Conservation (phyloP, 805 yeast genomes). For the Yamadazyma insecticola region DNA sequence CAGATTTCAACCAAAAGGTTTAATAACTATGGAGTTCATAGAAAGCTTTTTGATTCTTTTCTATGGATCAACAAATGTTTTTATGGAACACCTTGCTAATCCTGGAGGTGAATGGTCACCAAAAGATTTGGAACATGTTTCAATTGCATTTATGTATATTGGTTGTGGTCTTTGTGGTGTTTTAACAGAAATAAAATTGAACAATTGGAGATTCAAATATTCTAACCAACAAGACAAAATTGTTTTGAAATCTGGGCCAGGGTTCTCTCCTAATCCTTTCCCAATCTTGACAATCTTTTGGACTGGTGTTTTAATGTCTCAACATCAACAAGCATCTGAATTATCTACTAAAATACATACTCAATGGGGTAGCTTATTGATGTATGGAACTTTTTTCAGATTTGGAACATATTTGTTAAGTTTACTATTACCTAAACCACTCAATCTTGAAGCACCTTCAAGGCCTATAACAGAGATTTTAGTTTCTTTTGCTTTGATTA, state of each 20-base stretch:
- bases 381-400: slow-evolving; percentile 80
- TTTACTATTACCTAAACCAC: slow-evolving; percentile 38
- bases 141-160: slow-evolving; percentile 47
- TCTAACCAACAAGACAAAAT: slow-evolving; percentile 15
- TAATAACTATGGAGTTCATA: slow-evolving; percentile 77
- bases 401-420: slow-evolving; percentile 56
- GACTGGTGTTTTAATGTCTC: slow-evolving; percentile 96
- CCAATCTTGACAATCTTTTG: slow-evolving; percentile 91
- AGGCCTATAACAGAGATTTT: slow-evolving; percentile 87
- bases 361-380: slow-evolving; percentile 88
- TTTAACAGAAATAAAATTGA: slow-evolving; percentile 64
- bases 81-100: slow-evolving; percentile 72
- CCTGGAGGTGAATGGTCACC: slow-evolving; percentile 83
- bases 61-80: slow-evolving; percentile 86
- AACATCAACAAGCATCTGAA: slow-evolving; percentile 79
- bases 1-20: slow-evolving; percentile 37
- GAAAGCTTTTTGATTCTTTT: slow-evolving; percentile 78
- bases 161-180: slow-evolving; percentile 94
- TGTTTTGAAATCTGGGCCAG: slow-evolving; percentile 48
- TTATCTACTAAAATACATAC: slow-evolving; percentile 76
- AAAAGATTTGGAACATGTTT: slow-evolving; percentile 35
- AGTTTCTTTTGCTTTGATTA: slow-evolving; percentile 69
- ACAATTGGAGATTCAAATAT: slow-evolving; percentile 51
- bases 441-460: slow-evolving; percentile 25
- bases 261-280: slow-evolving; percentile 89